Base-by-base conservation (phyloP, 345 rosid genomes). In the Turnera subulata region DNA sequence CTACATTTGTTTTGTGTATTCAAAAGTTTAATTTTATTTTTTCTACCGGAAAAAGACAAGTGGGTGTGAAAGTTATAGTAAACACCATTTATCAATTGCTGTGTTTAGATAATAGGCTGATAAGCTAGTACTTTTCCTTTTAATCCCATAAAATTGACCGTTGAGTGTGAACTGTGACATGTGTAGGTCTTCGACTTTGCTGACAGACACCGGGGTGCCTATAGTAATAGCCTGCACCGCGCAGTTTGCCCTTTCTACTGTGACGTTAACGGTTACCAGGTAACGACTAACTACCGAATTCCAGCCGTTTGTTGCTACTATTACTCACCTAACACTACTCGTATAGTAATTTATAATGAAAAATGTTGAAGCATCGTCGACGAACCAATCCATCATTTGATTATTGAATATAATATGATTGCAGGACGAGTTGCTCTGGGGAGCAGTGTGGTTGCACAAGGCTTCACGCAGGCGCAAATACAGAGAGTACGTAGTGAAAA, bases 181-280 rank as follows among this genome's bases (percentile, higher is more conserved):
- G n/a, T 39, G 20, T 39, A 70, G 74, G 74, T 70, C 49, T 70
- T 70, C 58, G 74, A 59, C 56, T 70, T 70, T 37, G 74, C 74
- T 53, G 74, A 70, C 55, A 64, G 35, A 24, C 74, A 70, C 62
- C 50, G 74, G 26, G 74, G 74, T 17, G 74, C 74, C 16, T 70
- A 70, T 62, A 70, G 70, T 15, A 6, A 44, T 2, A 64, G 74
- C 50, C 52, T 70, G n/a, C 69, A 35, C 37, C 23, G 62, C 8
- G 70, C 62, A 15, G 74, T 70, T n/a, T 70, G 74, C 53, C 74
- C 74, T 53, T 70, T 70, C 50, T 70, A 70, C 70, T 70, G 74
- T 23, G 74, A 70, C 35, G 69, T 64, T 15, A 70, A 70, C 24
- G 74, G 74, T 24, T 70, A 53, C 65, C 74, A 70, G 74, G 74